These are phyloP conservation scores for Trichoderma parareesei DNA, from an alignment of 495 filamentous ascomycete genomes.

Conservation along the genomic window DNA sequence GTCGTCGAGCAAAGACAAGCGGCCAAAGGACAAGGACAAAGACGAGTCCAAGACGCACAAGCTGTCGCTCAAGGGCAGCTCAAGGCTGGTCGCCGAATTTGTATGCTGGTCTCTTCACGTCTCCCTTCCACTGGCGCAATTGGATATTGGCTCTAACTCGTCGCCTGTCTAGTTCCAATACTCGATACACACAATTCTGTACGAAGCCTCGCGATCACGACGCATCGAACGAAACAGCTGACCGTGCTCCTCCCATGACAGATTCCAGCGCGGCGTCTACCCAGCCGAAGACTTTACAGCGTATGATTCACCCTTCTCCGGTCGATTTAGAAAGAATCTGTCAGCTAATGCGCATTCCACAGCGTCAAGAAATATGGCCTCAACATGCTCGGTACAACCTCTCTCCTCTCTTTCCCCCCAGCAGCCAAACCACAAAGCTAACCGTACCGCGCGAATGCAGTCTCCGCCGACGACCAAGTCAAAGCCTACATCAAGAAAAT, in stretches of 20 bases:
- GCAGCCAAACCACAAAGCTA: neutral
- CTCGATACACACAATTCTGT: constrained; percentile 90
- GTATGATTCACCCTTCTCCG: constrained; percentile 37
- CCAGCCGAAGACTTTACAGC: constrained; percentile 96
- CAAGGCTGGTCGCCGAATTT: constrained; percentile 91
- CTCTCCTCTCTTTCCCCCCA: neutral
- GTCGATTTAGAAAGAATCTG: constrained; percentile 3
- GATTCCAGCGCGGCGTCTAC: constrained; percentile 94
- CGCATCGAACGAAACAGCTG: neutral
- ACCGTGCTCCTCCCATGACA: constrained; percentile 22
- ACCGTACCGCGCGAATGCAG: constrained; percentile 29
- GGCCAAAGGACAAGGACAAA: constrained; percentile 58
- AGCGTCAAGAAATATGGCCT: constrained; percentile 98
- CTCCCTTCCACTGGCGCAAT: neutral
- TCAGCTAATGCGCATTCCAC: neutral
- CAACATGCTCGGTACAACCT: constrained; percentile 75
- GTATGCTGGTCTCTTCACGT: constrained; percentile 40
- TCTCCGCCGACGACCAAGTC: constrained; percentile 93
- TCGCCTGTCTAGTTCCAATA: constrained; percentile 70
- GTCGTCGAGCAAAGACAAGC: neutral
- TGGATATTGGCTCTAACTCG: constrained; percentile 10
- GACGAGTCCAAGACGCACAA: constrained; percentile 92
- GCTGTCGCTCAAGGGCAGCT: constrained; percentile 86
- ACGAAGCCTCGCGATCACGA: constrained; percentile 25
- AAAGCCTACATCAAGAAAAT: constrained; percentile 99